phyloP scores from a whole-genome alignment of 2,329 filamentous ascomycete species.

The Paraphaeosphaeria sporulosa region DNA sequence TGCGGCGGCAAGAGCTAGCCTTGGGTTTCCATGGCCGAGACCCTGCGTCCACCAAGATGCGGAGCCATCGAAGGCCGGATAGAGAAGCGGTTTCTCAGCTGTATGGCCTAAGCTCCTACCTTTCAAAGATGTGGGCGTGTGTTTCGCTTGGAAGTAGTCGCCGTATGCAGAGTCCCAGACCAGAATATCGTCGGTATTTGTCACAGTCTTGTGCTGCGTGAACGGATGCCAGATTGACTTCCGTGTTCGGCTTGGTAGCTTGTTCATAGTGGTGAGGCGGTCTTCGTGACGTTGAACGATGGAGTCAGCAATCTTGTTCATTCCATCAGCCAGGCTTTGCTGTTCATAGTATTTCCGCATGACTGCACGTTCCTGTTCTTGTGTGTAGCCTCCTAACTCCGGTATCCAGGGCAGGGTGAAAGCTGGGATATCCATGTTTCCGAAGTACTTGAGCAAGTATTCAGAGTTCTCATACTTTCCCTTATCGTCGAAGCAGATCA shows the following conservation, averaged over 20 bases:
- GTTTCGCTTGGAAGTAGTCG: conserved; percentile 75
- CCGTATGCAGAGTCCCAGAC: conserved; percentile 82
- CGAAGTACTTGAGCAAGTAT: conserved; percentile 74
- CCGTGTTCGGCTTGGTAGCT: conserved; percentile 66
- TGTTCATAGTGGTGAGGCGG: conserved; percentile 66
- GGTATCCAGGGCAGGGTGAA: conserved; percentile 68
- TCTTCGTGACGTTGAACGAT: conserved; percentile 63
- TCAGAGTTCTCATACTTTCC: conserved; percentile 70
- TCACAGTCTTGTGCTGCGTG: conserved; percentile 76
- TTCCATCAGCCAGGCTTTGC: conserved; percentile 45
- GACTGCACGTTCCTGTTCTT: conserved; percentile 59
- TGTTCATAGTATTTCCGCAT: conserved; percentile 71
- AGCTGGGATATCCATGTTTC: conserved; percentile 63
- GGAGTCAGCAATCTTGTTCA: conserved; percentile 58
- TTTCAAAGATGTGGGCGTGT: conserved; percentile 37
- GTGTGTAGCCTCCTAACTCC: conserved; percentile 37
- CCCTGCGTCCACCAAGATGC: conserved; percentile 94
- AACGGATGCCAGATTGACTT: conserved; percentile 82
- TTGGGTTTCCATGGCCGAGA: conserved; percentile 78
- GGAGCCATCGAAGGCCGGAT: conserved; percentile 80
- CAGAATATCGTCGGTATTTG: conserved; percentile 67
- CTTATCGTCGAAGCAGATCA: conserved; percentile 72
- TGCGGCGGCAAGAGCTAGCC: conserved; percentile 75
- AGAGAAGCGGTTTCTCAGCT: conserved; percentile 54
- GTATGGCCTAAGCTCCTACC: conserved; percentile 7